Evolutionary conservation across 1,284 basidiomycete genomes (phyloP), one percentile per base, ranked within the genome.

Genomic region (Puccinia novopanici): DNA sequence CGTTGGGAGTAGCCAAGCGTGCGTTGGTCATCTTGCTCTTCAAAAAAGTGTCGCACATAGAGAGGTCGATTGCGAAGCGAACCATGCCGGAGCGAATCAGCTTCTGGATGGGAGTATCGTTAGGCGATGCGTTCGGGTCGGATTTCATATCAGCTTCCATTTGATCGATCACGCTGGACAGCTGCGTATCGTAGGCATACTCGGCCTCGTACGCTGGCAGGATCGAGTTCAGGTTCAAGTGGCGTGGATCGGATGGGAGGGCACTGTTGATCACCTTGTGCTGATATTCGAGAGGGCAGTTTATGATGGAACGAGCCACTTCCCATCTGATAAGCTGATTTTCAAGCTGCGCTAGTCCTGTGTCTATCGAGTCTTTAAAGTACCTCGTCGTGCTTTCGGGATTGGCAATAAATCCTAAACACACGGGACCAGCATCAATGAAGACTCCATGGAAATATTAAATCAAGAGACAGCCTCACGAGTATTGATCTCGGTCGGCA

Each of bases 311-410:
- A 54, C 75, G 45, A 0, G 59, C 75, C 2, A 76, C 75, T 48
- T 76, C 75, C 75, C 75, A 76, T n/a, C 27, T 76, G 37, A 76
- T 55, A 27, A 76, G 42, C 6, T 42, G 48, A 34, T 76, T 76
- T 19, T 63, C 45, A 24, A 76, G 75, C 61, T 67, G n/a, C 22
- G 75, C n/a, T 34, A 76, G 34, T 27, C 27, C 27, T 24, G 6
- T 24, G 22, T 76, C 75, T 6, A 65, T n/a, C 3, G n/a, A 17
- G 12, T 67, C 42, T 27, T 65, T 22, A 67, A 76, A 76, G 37
- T 59, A 61, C 17, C 55, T 55, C 10, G 52, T 61, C 27, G 19
- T n/a, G 13, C 15, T 34, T 34, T 61, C 59, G 24, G 1, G 15
- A 17, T 61, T 34, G 15, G n/a, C n/a, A n/a, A 15, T 13, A 13